phyloP scores from a whole-genome alignment of 108 stramenopile species.

The Nitzschia sp. region DNA sequence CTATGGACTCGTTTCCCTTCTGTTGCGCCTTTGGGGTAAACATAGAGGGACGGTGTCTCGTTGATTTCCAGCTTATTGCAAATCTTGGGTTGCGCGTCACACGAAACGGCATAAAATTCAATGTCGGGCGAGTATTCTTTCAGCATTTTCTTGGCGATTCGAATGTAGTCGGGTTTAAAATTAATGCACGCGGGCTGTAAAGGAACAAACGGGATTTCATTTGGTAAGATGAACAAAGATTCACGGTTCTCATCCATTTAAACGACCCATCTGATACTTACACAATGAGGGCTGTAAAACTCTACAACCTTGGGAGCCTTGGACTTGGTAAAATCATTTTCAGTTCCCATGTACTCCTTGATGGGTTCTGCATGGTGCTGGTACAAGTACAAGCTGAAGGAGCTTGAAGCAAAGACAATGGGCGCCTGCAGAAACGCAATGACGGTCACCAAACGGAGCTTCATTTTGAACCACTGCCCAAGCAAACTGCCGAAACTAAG shows the following conservation, averaged over 20 bases:
- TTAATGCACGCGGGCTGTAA: slow-evolving; percentile 26
- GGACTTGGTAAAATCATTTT: slow-evolving; percentile 20
- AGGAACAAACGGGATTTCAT: too few relatives aligned
- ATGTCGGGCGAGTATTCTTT: slow-evolving; percentile 20
- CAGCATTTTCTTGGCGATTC: slow-evolving; percentile 23
- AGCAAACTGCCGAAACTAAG: too few relatives aligned
- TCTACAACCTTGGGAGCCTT: slow-evolving; percentile 38
- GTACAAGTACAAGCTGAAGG: slow-evolving; percentile 16
- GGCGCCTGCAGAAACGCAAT: not conserved
- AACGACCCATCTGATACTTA: too few relatives aligned
- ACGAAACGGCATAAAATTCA: slow-evolving; percentile 48
- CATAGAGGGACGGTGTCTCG: slow-evolving; percentile 22
- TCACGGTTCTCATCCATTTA: not conserved
- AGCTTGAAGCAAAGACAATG: too few relatives aligned
- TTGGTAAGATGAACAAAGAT: slow-evolving; percentile 1
- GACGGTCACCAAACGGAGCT: not conserved
- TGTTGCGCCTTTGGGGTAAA: slow-evolving; percentile 13
- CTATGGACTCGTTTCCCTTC: too few relatives aligned
- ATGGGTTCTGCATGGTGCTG: not conserved
- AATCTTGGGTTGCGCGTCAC: slow-evolving; percentile 25
- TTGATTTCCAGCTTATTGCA: slow-evolving; percentile 25
- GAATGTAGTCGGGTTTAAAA: slow-evolving; percentile 34
- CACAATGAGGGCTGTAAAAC: slow-evolving; percentile 43
- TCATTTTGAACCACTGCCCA: not conserved
- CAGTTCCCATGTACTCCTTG: slow-evolving; percentile 17